A percentile compares a stretch with the other conserved stretches of the same genome.
These are phyloP conservation scores for Asterochloris erici DNA, from an alignment of 139 green algal species.

Conservation along the genomic window DNA sequence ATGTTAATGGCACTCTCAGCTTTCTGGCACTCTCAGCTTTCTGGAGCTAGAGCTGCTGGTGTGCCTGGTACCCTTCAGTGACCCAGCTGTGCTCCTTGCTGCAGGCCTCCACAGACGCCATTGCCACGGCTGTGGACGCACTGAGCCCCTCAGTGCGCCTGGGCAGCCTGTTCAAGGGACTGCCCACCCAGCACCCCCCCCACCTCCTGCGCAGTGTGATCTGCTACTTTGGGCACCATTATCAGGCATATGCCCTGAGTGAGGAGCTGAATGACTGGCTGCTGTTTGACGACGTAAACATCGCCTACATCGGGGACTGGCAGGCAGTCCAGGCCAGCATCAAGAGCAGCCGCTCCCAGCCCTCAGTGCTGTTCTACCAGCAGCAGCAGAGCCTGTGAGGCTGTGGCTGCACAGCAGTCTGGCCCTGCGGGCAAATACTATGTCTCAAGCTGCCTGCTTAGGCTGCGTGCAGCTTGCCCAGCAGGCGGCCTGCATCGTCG, in stretches of 20 bases:
- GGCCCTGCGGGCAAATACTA: too few relatives aligned
- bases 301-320: constrained; percentile 60
- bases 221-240: constrained; percentile 75
- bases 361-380: constrained; percentile 69
- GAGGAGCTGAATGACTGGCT: constrained; percentile 72
- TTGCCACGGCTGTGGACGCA: constrained; percentile 46
- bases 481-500: too few relatives aligned
- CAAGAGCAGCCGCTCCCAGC: constrained; percentile 53
- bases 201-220: constrained; percentile 39
- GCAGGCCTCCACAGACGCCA: constrained; percentile 45
- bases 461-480: too few relatives aligned
- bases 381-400: background rate
- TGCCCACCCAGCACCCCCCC: background rate
- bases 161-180: constrained; percentile 38
- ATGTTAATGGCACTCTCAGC: too few relatives aligned
- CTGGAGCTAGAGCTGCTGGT: too few relatives aligned
- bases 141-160: constrained; percentile 48
- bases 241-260: constrained; percentile 63
- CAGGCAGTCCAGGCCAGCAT: constrained; percentile 45
- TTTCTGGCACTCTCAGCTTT: too few relatives aligned
- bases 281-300: constrained; percentile 71
- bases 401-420: too few relatives aligned
- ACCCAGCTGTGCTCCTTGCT: background rate
- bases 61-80: too few relatives aligned
- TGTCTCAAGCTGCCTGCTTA: too few relatives aligned